Evolutionary conservation across 371 early-diverging fungal genomes (phyloP).

Genomic region (Actinomortierella wolfii): DNA sequence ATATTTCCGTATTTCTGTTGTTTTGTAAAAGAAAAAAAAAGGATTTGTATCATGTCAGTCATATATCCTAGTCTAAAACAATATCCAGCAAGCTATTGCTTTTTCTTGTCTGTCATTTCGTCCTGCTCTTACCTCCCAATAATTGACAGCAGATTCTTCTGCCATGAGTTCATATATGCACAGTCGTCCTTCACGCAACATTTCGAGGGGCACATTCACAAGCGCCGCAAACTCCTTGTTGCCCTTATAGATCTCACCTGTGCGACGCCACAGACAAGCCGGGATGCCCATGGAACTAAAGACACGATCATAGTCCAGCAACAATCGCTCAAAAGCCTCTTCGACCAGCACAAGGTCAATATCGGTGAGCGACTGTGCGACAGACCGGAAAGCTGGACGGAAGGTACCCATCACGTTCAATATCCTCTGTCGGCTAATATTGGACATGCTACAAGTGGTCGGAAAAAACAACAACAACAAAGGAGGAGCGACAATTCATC

Average conservation of each 20-base stretch:
- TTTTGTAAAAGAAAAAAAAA: conserved; percentile 1
- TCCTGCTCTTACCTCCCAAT: conserved; percentile 73
- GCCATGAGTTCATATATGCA: conserved; percentile 94
- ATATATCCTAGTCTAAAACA: too few relatives aligned
- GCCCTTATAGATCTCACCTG: conserved; percentile 94
- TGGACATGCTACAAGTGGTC: conserved; percentile 62
- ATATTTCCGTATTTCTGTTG: conserved; percentile 90
- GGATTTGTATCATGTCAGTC: too few relatives aligned
- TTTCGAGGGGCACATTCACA: conserved; percentile 79
- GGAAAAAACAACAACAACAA: background rate
- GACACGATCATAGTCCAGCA: conserved; percentile 92
- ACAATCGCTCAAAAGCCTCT: conserved; percentile 90
- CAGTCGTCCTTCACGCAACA: conserved; percentile 73
- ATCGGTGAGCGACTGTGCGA: conserved; percentile 90
- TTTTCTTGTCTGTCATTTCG: too few relatives aligned
- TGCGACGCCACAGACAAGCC: conserved; percentile 91
- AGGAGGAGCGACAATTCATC: background rate
- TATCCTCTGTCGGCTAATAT: conserved; percentile 74
- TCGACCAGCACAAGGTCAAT: conserved; percentile 91
- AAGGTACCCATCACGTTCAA: conserved; percentile 87
- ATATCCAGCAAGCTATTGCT: too few relatives aligned
- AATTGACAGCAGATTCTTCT: conserved; percentile 89
- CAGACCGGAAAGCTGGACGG: conserved; percentile 81
- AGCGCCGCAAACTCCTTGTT: conserved; percentile 92
- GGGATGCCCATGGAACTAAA: conserved; percentile 95